Conservation (phyloP, 2,329 filamentous ascomycete species). For the Cercospora sesami region DNA sequence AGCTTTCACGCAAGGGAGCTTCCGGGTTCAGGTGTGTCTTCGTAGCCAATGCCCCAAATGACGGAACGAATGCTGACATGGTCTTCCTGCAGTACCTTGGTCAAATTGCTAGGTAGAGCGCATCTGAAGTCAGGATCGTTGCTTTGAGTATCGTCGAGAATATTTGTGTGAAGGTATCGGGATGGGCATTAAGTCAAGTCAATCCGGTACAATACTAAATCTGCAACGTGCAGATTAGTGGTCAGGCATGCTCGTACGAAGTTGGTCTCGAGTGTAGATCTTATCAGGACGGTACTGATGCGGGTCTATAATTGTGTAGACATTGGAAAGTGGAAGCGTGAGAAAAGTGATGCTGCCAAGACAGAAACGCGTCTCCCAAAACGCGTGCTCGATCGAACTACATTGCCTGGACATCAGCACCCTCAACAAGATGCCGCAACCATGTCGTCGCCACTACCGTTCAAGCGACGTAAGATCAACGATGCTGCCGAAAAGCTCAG, state of each 20-base stretch:
- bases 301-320: background rate
- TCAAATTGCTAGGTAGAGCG: background rate
- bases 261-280: background rate
- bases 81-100: background rate
- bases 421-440: background rate
- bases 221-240: too few relatives aligned
- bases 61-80: background rate
- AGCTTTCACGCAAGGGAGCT: background rate
- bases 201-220: too few relatives aligned
- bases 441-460: slow-evolving; percentile 27
- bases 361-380: background rate
- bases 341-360: background rate
- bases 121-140: too few relatives aligned
- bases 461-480: slow-evolving; percentile 65
- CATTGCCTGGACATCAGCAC: background rate
- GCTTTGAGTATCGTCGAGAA: too few relatives aligned
- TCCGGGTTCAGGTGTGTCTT: background rate
- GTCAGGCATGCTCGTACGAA: too few relatives aligned
- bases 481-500: slow-evolving; percentile 59
- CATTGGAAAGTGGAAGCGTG: background rate
- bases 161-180: too few relatives aligned
- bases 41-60: background rate
- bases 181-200: too few relatives aligned
- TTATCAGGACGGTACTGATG: background rate
- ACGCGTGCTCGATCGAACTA: background rate